Evolutionary conservation across 192 early-diverging fungal species (phyloP), one percentile per base, ranked within the genome.

Genomic region (Podila verticillata): DNA sequence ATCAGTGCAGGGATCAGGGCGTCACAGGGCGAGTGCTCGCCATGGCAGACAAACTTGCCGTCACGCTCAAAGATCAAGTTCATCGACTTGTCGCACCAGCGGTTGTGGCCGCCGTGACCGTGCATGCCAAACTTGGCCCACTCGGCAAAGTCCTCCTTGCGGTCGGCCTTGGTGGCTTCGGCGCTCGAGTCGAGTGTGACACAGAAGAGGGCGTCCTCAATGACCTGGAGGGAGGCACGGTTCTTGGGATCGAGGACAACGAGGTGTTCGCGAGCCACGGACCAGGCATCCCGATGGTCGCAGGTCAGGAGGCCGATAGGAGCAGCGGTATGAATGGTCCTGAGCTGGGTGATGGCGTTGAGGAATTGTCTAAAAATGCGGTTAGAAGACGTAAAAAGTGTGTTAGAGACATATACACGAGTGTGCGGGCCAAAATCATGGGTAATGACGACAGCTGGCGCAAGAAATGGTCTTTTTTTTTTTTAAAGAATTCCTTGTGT

Each of bases 51-150:
- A 20, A 84, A 87, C 15, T 88, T 79, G 56, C 95, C 96, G 75
- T 94, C 94, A 66, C 90, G 89, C 59, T 93, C 91, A 58, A 95
- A 83, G 31, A 88, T 77, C 32, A 95, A 65, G 19, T 83, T 90
- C n/a, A 93, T 61, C 8, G 85, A 86, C 80, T 95, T 97, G 82
- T 97, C 96, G 70, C 92, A 95, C 96, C 96, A 97, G 5, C 96
- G 87, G 73, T 97, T 97, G 81, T 89, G 91, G 5, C 93, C 95
- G n/a, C 79, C 82, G 24, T 84, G 70, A 4, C 87, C 90, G 67
- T 93, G 90, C 73, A 93, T 90, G 4, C 77, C 84, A 66, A 82
- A 86, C 39, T 84, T 74, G 26, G 72, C 58, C 48, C 82, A 82
- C 7, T 74, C 61, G n/a, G 75, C 63, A 47, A 84, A 61, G 51